Evolutionary conservation across 768 basidiomycete species (phyloP), one percentile per base, ranked within the genome.

Genomic region (Rhodosporidiobolus odoratus): DNA sequence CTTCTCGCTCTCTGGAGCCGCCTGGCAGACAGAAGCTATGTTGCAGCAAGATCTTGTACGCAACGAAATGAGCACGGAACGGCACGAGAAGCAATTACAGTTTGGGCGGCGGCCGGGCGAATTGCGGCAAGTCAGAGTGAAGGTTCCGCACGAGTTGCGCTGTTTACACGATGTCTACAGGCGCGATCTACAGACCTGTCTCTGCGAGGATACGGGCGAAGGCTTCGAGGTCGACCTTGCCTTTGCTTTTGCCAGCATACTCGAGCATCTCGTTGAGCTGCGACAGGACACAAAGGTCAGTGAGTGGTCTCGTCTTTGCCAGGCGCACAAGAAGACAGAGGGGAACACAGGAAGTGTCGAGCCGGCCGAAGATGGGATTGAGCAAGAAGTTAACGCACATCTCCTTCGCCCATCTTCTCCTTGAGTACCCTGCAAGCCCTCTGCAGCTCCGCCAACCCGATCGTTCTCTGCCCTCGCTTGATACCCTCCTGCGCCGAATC

Each of bases 201-300:
- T 76, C 73, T 32, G 60, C 34, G 37, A 76, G 68, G 45, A 76
- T 73, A 27, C 64, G 50, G 0, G 71, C 68, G 30, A 76, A 76
- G 2, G 57, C 54, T 6, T 69, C 62, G 9, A 75, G 34, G 30
- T 68, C 43, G 23, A 76, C 75, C 16, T 47, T 38, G 12, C 65
- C 62, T 1, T 35, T 50, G 8, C 50, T 66, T 17, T 32, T 40
- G 1, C 57, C 60, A 2, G 73, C 75, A 32, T 73, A 72, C 37
- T 75, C 75, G 12, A 76, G 71, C 75, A 76, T 75, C 53, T 76
- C 75, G n/a, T 52, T 62, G 25, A 75, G 68, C 75, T 76, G 63
- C 15, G 25, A 13, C 4, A 30, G 25, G 13, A 7, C 32, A 34
- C 15, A 40, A 10, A 35, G 17, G 35, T 17, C n/a, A 43, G n/a